A percentile compares a stretch with the other conserved stretches of the same genome.
Evolutionary conservation across 352 stramenopile species (phyloP).

Genomic region (Globisporangium recalcitrans): DNA sequence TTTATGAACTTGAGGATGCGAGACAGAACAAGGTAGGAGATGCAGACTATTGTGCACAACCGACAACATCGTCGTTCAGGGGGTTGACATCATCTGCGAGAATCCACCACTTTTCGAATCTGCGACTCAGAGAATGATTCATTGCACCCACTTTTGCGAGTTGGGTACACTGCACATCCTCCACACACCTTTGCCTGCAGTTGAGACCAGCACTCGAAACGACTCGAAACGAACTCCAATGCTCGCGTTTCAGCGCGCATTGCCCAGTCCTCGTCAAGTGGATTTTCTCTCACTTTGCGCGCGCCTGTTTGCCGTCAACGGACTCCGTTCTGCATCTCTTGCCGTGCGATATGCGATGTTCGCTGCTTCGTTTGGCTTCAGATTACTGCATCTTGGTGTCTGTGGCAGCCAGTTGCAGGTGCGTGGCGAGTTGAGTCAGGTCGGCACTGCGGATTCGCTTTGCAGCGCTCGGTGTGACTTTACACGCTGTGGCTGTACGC

Average conservation of each 20-base stretch:
- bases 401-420: constrained; percentile 4
- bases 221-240: constrained; percentile 5
- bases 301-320: not conserved
- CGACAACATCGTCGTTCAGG: not conserved
- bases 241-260: not conserved
- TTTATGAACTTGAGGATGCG: not conserved
- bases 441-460: not conserved
- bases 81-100: not conserved
- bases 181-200: not conserved
- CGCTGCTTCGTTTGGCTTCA: not conserved
- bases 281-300: not conserved
- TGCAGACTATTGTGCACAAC: not conserved
- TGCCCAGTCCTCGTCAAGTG: constrained; percentile 1
- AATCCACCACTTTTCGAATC: no score
- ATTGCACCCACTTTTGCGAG: not conserved
- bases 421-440: constrained; percentile 4
- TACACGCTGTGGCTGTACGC: not conserved
- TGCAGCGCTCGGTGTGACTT: not conserved
- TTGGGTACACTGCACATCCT: not conserved
- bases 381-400: not conserved
- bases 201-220: constrained; percentile 2
- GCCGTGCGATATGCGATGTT: not conserved
- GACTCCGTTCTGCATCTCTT: not conserved
- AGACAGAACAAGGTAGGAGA: not conserved
- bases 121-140: no score